Evolutionary conservation across 495 filamentous ascomycete genomes (phyloP).

Genomic region (Penicillium pancosmium): DNA sequence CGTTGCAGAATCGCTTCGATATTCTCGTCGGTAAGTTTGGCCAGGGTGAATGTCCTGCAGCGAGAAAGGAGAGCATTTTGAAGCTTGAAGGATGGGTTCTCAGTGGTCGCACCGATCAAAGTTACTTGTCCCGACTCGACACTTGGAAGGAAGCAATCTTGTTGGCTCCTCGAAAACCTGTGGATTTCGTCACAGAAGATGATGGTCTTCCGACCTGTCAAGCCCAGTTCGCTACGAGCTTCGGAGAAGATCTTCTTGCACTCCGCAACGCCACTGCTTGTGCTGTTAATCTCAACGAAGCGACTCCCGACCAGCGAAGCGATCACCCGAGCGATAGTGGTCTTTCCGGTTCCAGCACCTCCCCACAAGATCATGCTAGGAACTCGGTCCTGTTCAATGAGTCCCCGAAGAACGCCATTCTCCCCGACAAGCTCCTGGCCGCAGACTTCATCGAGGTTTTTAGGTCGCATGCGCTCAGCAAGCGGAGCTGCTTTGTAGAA

Average conservation of each 20-base stretch:
- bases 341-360: constrained; percentile 89
- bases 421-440: constrained; percentile 92
- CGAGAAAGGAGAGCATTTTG: constrained; percentile 85
- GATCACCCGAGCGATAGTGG: constrained; percentile 93
- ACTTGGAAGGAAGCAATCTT: constrained; percentile 92
- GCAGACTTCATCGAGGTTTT: constrained; percentile 78
- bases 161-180: constrained; percentile 88
- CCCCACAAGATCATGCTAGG: constrained; percentile 98
- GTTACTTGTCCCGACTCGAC: constrained; percentile 91
- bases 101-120: constrained; percentile 92
- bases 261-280: constrained; percentile 86
- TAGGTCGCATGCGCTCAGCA: constrained; percentile 91
- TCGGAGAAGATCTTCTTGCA: constrained; percentile 93
- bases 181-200: constrained; percentile 99
- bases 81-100: constrained; percentile 96
- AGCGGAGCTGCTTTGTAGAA: constrained; percentile 77
- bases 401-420: constrained; percentile 78
- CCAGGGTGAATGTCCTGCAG: constrained; percentile 86
- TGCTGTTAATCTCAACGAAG: constrained; percentile 96
- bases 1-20: constrained; percentile 71
- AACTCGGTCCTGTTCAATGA: constrained; percentile 84
- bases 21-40: constrained; percentile 70
- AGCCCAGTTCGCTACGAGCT: constrained; percentile 74
- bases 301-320: constrained; percentile 77
- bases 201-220: constrained; percentile 90